Evolutionary conservation across 2,329 filamentous ascomycete genomes (phyloP), one percentile per base, ranked within the genome.

Genomic region (Pseudocercospora crystallina): DNA sequence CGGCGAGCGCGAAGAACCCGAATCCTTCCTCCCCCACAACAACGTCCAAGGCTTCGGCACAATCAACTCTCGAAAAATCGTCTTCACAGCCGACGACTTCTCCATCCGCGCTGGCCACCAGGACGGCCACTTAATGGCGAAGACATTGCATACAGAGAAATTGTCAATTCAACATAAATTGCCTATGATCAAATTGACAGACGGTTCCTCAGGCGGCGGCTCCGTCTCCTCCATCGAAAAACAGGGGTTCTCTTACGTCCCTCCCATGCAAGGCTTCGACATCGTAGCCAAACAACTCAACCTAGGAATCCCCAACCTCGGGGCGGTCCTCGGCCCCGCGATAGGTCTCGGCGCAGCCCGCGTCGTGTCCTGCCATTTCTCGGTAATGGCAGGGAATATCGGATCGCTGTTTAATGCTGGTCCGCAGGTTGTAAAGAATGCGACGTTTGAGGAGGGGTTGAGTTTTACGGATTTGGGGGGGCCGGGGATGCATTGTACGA

Each of bases 11-110:
- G 77, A 81, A 52, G 72, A 77, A 51, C 76, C 80, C 0, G 66
- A 71, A 1, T 71, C 72, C 0, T 85, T 80, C 59, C 70, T 77
- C 5, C 82, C 82, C 0, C 80, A 75, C 51, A 86, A 86, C 56
- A 85, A 85, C 60, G 76, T 85, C 2, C 81, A 85, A 58, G 82
- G 65, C 2, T 67, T 65, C 15, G 67, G 81, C 2, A 71, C 69
- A 40, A 61, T 85, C 20, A 66, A 73, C 14, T 79, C 79, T 0
- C 69, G 82, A 34, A 75, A 76, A 47, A 72, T 85, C 2, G 69
- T 84, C 0, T 77, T 85, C 42, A 85, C 83, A 0, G 82, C 81
- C 0, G 82, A 86, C 61, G 83, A 86, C 62, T 85, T 84, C 57
- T 80, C 76, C 1, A 78, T 85, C 26, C 71, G 83, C 5, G 81